Evolutionary conservation across 768 basidiomycete genomes (phyloP).

Genomic region (Boletus eberwhitei): DNA sequence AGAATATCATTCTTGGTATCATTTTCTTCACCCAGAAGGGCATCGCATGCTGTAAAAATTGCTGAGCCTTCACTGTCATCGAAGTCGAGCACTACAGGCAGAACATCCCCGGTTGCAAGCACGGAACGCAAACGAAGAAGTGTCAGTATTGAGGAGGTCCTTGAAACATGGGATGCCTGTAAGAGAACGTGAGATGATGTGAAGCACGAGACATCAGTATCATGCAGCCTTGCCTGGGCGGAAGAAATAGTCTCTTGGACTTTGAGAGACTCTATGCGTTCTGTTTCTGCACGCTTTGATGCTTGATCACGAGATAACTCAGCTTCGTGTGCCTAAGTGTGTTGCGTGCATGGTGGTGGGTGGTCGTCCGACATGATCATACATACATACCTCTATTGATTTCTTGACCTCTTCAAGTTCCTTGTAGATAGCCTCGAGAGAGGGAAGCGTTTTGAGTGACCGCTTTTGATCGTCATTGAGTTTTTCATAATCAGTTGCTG

Average conservation of each 20-base stretch:
- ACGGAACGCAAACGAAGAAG: conserved; percentile 57
- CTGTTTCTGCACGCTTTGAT: conserved; percentile 51
- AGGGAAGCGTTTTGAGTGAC: conserved; percentile 65
- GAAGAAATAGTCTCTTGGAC: conserved; percentile 53
- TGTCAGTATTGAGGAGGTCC: conserved; percentile 49
- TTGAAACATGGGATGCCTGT: conserved; percentile 44
- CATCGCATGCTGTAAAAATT: conserved; percentile 49
- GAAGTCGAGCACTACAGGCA: conserved; percentile 40
- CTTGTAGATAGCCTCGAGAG: conserved; percentile 73
- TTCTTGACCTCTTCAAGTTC: conserved; percentile 85
- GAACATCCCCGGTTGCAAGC: conserved; percentile 44
- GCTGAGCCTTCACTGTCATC: conserved; percentile 52
- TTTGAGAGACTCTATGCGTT: conserved; percentile 53
- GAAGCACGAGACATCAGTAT: neutral
- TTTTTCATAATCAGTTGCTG: conserved; percentile 60
- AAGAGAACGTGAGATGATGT: neutral
- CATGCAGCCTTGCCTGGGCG: conserved; percentile 47
- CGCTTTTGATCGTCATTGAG: conserved; percentile 88
- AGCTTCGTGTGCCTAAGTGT: conserved; percentile 55
- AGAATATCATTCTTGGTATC: conserved; percentile 50
- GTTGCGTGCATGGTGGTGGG: conserved; percentile 1
- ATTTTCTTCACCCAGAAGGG: conserved; percentile 53
- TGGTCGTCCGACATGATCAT: neutral
- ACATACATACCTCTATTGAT: conserved; percentile 73
- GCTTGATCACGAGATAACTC: conserved; percentile 57